Evolutionary conservation across 1,139 yeast species (phyloP), one percentile per base, ranked within the genome.

Genomic region (Hansenula anomala): DNA sequence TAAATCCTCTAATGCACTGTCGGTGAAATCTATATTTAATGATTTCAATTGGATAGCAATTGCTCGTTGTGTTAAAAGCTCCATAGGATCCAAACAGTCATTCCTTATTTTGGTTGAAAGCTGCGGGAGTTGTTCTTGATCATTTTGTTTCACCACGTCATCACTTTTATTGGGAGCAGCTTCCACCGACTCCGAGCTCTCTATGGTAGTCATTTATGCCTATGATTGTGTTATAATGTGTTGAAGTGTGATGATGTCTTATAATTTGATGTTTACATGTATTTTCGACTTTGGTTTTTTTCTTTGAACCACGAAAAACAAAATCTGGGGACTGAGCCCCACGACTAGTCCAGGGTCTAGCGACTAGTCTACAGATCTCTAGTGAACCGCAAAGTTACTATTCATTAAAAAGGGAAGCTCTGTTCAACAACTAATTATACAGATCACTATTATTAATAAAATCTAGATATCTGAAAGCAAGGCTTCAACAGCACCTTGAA

Each of bases 401-500:
- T n/a, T n/a, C n/a, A n/a, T n/a, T n/a, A n/a, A n/a, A n/a, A n/a
- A n/a, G n/a, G n/a, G n/a, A n/a, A n/a, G n/a, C n/a, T n/a, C n/a
- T n/a, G n/a, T n/a, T n/a, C n/a, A n/a, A n/a, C n/a, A n/a, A n/a
- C n/a, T n/a, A n/a, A n/a, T n/a, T n/a, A n/a, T n/a, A n/a, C n/a
- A n/a, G n/a, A n/a, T n/a, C n/a, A n/a, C n/a, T n/a, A n/a, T n/a
- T n/a, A 28, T 26, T 15, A 10, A 14, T 28, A 17, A 17, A 14
- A 13, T 23, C 11, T 23, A 36, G n/a, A 46, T 34, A 16, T 82
- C 84, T 47, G 73, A 82, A 44, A 92, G 73, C 54, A 92, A 69
- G 44, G 88, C 86, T 61, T 90, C 97, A 41, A 92, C 73, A 13
- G 98, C 98, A 30, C 97, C 97, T 63, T 92, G 96, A 16, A 92